Percentiles rank a stretch among this genome's conserved stretches.
phyloP scores from a whole-genome alignment of 306 rosid genomes.

The Fragaria ananassa region DNA sequence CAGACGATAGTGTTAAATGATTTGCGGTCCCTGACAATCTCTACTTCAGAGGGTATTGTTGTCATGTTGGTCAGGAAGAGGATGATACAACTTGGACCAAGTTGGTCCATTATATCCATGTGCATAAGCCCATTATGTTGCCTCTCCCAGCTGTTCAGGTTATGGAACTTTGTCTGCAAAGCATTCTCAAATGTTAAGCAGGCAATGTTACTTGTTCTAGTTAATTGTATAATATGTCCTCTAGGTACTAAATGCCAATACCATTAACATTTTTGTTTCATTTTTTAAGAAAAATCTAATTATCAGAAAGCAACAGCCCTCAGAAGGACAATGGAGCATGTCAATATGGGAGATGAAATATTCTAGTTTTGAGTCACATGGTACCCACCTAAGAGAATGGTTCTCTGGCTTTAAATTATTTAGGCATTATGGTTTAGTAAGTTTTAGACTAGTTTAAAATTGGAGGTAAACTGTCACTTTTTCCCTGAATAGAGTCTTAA shows the following conservation, averaged over 20 bases:
- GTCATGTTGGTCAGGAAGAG: slow-evolving; percentile 23
- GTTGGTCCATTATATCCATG: slow-evolving; percentile 11
- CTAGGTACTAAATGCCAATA: background rate
- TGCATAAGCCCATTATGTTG: background rate
- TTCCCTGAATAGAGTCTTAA: background rate
- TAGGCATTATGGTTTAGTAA: background rate
- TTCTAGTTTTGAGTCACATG: background rate
- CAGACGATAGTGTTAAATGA: background rate
- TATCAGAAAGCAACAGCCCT: background rate
- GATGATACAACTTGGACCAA: background rate
- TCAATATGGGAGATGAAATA: background rate
- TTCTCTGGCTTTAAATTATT: background rate
- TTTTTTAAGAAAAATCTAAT: background rate
- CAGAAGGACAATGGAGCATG: background rate
- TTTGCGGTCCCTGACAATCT: background rate
- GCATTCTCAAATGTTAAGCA: background rate
- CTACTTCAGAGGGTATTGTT: slow-evolving; percentile 17
- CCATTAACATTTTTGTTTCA: background rate
- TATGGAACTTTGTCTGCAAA: background rate
- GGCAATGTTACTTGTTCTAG: background rate
- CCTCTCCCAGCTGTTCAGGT: background rate
- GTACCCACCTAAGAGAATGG: background rate
- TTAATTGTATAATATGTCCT: background rate
- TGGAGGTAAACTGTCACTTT: slow-evolving; percentile 10
- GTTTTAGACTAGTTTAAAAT: background rate